Percentiles rank a stretch among this genome's conserved stretches.
Conservation (phyloP, 306 rosid species). For the Biancaea sappan region DNA sequence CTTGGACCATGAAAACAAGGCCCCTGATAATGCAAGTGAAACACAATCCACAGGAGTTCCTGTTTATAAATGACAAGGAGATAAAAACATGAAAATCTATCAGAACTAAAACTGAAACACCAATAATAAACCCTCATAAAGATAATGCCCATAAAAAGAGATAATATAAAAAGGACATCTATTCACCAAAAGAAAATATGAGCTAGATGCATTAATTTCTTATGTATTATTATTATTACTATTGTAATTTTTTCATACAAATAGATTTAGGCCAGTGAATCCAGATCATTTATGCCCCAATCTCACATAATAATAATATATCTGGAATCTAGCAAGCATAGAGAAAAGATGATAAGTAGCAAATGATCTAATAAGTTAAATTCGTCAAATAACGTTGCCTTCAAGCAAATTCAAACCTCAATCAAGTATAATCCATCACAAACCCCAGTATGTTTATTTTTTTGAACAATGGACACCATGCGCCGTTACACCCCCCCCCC, state of each 20-base stretch:
- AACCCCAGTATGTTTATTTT: not conserved
- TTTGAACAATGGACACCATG: not conserved
- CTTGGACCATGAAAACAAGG: slow-evolving; percentile 92
- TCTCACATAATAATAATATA: not conserved
- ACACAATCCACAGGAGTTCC: slow-evolving; percentile 83
- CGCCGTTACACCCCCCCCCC: too few species aligned
- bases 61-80: slow-evolving; percentile 31
- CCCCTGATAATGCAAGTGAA: slow-evolving; percentile 81
- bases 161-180: not conserved
- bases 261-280: not conserved
- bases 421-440: not conserved
- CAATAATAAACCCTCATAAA: not conserved
- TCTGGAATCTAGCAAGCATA: slow-evolving; percentile 1
- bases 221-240: not conserved
- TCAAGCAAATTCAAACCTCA: slow-evolving; percentile 4
- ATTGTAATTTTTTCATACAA: not conserved
- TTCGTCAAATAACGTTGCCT: not conserved
- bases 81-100: slow-evolving; percentile 26
- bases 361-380: not conserved
- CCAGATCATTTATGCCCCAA: not conserved
- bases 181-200: not conserved
- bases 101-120: slow-evolving; percentile 6
- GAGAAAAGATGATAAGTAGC: not conserved
- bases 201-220: not conserved
- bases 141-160: not conserved